These are phyloP conservation scores for Pyrenophora teres DNA, from an alignment of 2,329 filamentous ascomycete species.

Conservation along the genomic window DNA sequence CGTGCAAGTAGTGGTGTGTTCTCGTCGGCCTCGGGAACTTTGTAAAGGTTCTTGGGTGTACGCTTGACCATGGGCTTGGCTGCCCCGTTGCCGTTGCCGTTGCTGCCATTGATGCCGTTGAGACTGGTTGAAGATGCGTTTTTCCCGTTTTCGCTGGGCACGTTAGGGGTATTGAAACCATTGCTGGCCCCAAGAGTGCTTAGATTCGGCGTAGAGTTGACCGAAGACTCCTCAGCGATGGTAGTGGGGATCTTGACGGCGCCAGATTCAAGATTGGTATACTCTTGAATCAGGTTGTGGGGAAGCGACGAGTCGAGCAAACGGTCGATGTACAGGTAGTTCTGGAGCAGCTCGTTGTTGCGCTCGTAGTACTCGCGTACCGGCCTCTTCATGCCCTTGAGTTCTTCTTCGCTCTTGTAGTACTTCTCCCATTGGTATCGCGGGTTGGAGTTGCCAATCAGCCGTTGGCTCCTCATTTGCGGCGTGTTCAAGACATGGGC, in stretches of 20 bases:
- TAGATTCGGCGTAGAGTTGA: slow-evolving; percentile 21
- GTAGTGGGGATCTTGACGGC: slow-evolving; percentile 70
- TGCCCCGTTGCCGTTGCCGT: slow-evolving; percentile 39
- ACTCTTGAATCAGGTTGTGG: slow-evolving; percentile 89
- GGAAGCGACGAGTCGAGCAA: slow-evolving; percentile 91
- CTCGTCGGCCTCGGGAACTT: slow-evolving; percentile 63
- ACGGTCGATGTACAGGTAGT: slow-evolving; percentile 92
- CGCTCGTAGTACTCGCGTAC: slow-evolving; percentile 85
- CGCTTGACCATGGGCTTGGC: slow-evolving; percentile 41
- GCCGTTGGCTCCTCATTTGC: slow-evolving; percentile 78
- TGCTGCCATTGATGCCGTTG: slow-evolving; percentile 37
- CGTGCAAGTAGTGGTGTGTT: slow-evolving; percentile 66
- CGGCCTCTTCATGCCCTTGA: slow-evolving; percentile 72
- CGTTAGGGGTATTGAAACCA: slow-evolving; percentile 21
- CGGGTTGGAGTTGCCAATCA: slow-evolving; percentile 88
- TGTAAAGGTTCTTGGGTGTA: slow-evolving; percentile 86
- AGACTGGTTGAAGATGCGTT: slow-evolving; percentile 11
- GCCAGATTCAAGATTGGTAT: slow-evolving; percentile 66
- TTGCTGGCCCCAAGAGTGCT: slow-evolving; percentile 15
- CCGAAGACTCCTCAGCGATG: slow-evolving; percentile 70
- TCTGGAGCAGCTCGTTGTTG: slow-evolving; percentile 84
- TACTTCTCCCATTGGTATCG: slow-evolving; percentile 85
- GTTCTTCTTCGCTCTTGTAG: slow-evolving; percentile 78
- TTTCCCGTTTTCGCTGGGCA: slow-evolving; percentile 18
- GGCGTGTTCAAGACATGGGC: slow-evolving; percentile 57